Evolutionary conservation across 495 filamentous ascomycete species (phyloP).

Genomic region (Pyronema omphalodes): DNA sequence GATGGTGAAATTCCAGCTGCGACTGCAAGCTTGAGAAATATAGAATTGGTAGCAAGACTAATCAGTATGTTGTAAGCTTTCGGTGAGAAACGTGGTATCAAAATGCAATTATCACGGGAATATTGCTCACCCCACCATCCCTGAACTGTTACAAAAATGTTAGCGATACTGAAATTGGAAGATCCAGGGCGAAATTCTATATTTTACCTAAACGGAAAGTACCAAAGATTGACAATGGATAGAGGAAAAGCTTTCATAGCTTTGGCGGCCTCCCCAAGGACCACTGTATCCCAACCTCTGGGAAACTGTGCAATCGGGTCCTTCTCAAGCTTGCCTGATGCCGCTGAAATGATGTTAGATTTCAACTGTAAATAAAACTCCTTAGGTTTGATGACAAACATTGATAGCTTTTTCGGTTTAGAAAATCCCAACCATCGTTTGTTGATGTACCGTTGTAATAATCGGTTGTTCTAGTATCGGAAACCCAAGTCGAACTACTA

Average conservation of each 20-base stretch:
- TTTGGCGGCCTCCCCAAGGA: conserved; percentile 1
- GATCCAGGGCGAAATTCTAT: neutral
- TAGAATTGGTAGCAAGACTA: conserved; percentile 15
- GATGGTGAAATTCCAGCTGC: conserved; percentile 6
- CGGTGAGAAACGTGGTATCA: neutral
- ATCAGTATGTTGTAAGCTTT: neutral
- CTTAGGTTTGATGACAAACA: conserved; percentile 1
- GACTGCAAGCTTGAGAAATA: conserved; percentile 14
- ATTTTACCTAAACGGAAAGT: conserved; percentile 21
- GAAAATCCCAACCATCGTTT: conserved; percentile 19
- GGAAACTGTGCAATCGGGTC: conserved; percentile 14
- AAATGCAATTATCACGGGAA: neutral
- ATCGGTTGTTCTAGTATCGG: conserved; percentile 4
- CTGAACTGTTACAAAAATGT: conserved; percentile 5
- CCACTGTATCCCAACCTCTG: conserved; percentile 16
- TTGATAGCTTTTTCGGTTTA: conserved; percentile 11
- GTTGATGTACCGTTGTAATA: conserved; percentile 12
- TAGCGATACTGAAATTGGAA: neutral
- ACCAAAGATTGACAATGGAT: conserved; percentile 13
- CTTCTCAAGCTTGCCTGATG: conserved; percentile 3
- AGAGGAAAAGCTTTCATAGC: neutral
- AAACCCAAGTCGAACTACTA: conserved; percentile 6
- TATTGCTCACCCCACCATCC: conserved; percentile 7
- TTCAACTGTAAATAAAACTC: neutral
- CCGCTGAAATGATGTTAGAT: neutral